Percentiles rank a stretch among this genome's conserved stretches.
Evolutionary conservation across 345 rosid genomes (phyloP).

Genomic region (Populus deltoides): DNA sequence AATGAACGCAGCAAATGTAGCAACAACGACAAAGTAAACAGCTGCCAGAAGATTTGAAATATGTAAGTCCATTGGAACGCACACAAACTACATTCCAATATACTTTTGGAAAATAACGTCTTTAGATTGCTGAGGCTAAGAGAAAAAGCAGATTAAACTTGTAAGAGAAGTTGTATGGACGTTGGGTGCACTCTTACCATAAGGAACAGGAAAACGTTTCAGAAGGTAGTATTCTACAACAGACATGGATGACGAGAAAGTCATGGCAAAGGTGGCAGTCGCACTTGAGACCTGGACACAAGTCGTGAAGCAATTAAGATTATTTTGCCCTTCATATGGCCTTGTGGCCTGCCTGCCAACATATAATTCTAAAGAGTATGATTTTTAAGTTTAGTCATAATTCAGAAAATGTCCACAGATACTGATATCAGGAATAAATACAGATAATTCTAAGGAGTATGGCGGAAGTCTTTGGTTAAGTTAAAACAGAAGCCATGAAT

Average conservation of each 20-base stretch:
- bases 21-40: slow-evolving; percentile 21
- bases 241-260: slow-evolving; percentile 80
- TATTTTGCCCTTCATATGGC: too few relatives aligned
- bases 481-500: background rate
- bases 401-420: background rate
- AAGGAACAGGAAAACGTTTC: slow-evolving; percentile 78
- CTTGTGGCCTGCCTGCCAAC: too few relatives aligned
- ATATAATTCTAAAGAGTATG: too few relatives aligned
- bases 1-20: slow-evolving; percentile 14
- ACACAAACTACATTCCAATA: too few relatives aligned
- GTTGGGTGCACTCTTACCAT: slow-evolving; percentile 35
- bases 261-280: slow-evolving; percentile 83
- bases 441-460: background rate
- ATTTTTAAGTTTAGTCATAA: too few relatives aligned
- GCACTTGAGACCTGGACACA: slow-evolving; percentile 70
- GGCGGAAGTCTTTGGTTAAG: background rate
- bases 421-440: too few relatives aligned
- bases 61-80: too few relatives aligned
- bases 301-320: too few relatives aligned
- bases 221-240: slow-evolving; percentile 79
- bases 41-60: background rate
- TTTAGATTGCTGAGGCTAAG: too few relatives aligned
- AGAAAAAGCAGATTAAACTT: too few relatives aligned
- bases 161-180: too few relatives aligned
- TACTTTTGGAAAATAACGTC: too few relatives aligned